Evolutionary conservation across 2,329 filamentous ascomycete genomes (phyloP), one percentile per base, ranked within the genome.

Genomic region (Scorias spongiosa): DNA sequence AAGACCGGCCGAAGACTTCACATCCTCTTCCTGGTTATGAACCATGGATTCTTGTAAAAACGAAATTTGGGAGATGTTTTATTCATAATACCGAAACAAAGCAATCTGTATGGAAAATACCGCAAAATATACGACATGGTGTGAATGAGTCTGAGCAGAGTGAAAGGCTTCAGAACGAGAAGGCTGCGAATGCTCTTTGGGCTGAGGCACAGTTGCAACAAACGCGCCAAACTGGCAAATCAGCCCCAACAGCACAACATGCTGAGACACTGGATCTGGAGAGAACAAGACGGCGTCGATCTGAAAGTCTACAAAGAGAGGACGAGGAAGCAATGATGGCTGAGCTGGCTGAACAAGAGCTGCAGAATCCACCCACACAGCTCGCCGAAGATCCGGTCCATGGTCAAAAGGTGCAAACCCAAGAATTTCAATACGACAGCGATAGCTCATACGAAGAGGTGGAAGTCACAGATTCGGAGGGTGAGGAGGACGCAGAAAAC

Each of bases 41-140:
- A 53, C 84, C 87, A 12, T 98, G 91, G 91, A 65, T 93, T 0
- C 68, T 98, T 2, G 85, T 98, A n/a, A 84, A 82, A 59, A 98
- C 91, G 1, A 95, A 86, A 59, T 78, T 89, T 49, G 84, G 85
- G 17, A 74, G 91, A 45, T 76, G 88, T 42, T 98, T 98, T 57
- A 87, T 88, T 2, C 84, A 93, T 66, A 94, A 98, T 53, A 76
- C 80, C 0, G 74, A 75, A 43, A 94, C 89, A 51, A 84, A 89
- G 32, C 74, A 87, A 52, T 96, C 88, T 62, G 87, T 87, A 62
- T 98, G 93, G 91, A 86, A 86, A 56, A 91, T 95, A 54, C 91
- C 91, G 0, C 77, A 85, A 44, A 81, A 91, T 59, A 71, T 98
- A 30, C 80, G 88, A 72, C 79, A 81, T 47, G 86, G 78, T 0